Evolutionary conservation across 331 rosid genomes (phyloP).

Genomic region (Saraca asoca): DNA sequence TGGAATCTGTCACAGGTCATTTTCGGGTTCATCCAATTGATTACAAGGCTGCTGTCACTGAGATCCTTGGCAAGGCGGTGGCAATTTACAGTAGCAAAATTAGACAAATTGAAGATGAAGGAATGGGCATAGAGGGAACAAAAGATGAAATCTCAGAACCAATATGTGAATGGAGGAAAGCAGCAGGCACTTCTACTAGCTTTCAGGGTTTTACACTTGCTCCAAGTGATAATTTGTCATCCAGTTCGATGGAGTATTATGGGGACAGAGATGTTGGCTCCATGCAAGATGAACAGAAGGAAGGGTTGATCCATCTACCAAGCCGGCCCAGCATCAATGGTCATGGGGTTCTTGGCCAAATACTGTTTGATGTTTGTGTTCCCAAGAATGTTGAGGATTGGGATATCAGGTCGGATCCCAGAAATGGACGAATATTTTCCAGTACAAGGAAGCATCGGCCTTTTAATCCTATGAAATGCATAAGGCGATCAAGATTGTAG

Average conservation of each 20-base stretch:
- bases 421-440: not conserved
- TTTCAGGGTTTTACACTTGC: slow-evolving; percentile 66
- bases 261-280: slow-evolving; percentile 57
- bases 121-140: slow-evolving; percentile 49
- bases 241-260: slow-evolving; percentile 53
- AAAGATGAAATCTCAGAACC: slow-evolving; percentile 54
- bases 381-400: slow-evolving; percentile 82
- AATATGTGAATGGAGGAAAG: slow-evolving; percentile 49
- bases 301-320: slow-evolving; percentile 62
- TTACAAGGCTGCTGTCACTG: slow-evolving; percentile 69
- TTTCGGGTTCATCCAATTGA: slow-evolving; percentile 62
- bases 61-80: slow-evolving; percentile 78
- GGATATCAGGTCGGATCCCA: slow-evolving; percentile 63
- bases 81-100: slow-evolving; percentile 49
- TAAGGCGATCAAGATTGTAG: slow-evolving; percentile 78
- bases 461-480: slow-evolving; percentile 85
- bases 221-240: slow-evolving; percentile 48
- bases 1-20: slow-evolving; percentile 64
- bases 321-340: slow-evolving; percentile 53
- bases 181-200: slow-evolving; percentile 60
- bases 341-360: slow-evolving; percentile 82
- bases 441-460: slow-evolving; percentile 52
- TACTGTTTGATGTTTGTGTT: slow-evolving; percentile 76
- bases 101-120: slow-evolving; percentile 51
- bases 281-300: slow-evolving; percentile 50